phyloP scores from a whole-genome alignment of 768 basidiomycete species.

The Tremella fuciformis region DNA sequence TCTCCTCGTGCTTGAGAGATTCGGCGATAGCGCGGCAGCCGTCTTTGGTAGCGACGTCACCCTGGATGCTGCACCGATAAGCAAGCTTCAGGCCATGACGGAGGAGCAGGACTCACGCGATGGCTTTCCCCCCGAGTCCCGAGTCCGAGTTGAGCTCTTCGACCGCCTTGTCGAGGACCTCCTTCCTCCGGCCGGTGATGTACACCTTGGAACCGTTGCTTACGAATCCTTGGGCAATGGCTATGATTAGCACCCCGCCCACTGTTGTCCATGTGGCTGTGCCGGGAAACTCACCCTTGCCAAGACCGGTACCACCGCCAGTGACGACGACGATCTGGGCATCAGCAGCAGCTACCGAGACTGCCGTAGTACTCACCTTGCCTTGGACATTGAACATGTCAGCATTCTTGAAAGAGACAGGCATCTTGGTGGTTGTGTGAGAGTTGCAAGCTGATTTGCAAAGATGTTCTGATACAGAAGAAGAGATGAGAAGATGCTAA shows the following conservation, averaged over 20 bases:
- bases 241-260: slow-evolving; percentile 5
- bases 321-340: slow-evolving; percentile 36
- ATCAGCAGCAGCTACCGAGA: background rate
- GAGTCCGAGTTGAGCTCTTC: slow-evolving; percentile 27
- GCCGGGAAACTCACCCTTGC: slow-evolving; percentile 12
- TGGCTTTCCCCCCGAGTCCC: slow-evolving; percentile 9
- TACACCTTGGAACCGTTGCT: slow-evolving; percentile 48
- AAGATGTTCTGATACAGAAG: too few relatives aligned
- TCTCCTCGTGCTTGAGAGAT: slow-evolving; percentile 17
- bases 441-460: too few relatives aligned
- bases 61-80: slow-evolving; percentile 26
- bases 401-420: slow-evolving; percentile 19
- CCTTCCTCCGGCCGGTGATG: slow-evolving; percentile 43
- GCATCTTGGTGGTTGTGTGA: background rate
- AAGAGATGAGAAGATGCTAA: too few relatives aligned
- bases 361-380: slow-evolving; percentile 12
- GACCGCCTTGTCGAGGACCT: slow-evolving; percentile 34
- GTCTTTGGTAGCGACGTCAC: slow-evolving; percentile 42
- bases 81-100: background rate
- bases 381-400: slow-evolving; percentile 26
- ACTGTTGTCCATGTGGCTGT: too few relatives aligned
- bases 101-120: slow-evolving; percentile 22
- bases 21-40: slow-evolving; percentile 30
- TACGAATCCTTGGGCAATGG: slow-evolving; percentile 43
- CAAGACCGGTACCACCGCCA: slow-evolving; percentile 53